These are phyloP conservation scores for Limonomyces culmigenus DNA, from an alignment of 1,284 basidiomycete genomes.

Conservation along the genomic window DNA sequence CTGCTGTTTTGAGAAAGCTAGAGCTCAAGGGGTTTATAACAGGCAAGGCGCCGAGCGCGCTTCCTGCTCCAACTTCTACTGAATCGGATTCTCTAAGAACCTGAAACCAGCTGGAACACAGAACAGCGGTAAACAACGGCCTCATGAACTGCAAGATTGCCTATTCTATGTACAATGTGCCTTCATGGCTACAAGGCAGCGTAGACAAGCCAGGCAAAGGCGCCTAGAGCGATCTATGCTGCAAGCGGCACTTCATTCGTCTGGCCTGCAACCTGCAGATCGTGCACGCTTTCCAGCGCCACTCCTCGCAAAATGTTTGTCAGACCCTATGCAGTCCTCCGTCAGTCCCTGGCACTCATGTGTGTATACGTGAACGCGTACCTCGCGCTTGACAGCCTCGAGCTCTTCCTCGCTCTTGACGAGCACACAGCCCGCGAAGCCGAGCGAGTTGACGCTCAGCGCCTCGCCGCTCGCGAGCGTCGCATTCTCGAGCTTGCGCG, in stretches of 20 bases:
- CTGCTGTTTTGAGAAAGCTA: too few relatives aligned
- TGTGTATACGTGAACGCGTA: conserved; percentile 12
- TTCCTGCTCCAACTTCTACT: neutral
- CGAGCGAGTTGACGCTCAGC: conserved; percentile 67
- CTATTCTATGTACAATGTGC: too few relatives aligned
- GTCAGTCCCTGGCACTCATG: neutral
- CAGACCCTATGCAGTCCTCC: neutral
- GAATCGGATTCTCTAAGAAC: too few relatives aligned
- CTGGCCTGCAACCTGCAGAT: conserved; percentile 30
- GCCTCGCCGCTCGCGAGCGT: conserved; percentile 29
- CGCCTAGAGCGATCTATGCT: neutral
- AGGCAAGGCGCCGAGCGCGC: neutral
- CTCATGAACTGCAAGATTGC: too few relatives aligned
- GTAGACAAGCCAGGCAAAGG: too few relatives aligned
- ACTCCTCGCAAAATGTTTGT: conserved; percentile 42
- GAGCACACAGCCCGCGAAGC: conserved; percentile 76
- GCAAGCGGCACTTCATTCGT: neutral
- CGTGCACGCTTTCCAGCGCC: conserved; percentile 45
- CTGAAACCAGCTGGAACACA: too few relatives aligned
- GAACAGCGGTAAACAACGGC: too few relatives aligned
- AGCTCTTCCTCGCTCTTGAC: conserved; percentile 67
- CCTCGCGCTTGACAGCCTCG: conserved; percentile 37
- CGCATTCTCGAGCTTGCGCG: conserved; percentile 44
- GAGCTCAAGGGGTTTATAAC: too few relatives aligned
- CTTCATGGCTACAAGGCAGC: too few relatives aligned